Percentiles rank a stretch among this genome's conserved stretches.
These are phyloP conservation scores for Hemileccinum impolitum DNA, from an alignment of 768 basidiomycete species.

Conservation along the genomic window DNA sequence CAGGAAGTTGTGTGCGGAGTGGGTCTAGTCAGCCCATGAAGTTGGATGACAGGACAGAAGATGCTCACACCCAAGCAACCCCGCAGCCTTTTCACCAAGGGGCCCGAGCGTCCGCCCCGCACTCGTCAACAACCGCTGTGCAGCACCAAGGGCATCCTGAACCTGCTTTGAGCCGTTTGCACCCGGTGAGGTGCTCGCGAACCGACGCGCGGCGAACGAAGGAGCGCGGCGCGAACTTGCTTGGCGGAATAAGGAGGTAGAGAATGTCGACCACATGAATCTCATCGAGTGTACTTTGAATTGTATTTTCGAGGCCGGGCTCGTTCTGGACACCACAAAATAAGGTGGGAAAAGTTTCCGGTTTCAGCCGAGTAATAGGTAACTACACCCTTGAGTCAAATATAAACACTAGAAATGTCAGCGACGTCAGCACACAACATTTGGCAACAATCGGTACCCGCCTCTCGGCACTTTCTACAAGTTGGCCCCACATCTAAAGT, in stretches of 20 bases:
- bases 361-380: not conserved
- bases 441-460: no score
- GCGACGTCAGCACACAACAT: no score
- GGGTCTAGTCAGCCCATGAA: constrained; percentile 1
- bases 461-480: no score
- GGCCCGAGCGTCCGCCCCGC: constrained; percentile 48
- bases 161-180: constrained; percentile 59
- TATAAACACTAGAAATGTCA: no score
- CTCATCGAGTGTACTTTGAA: constrained; percentile 1
- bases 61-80: constrained; percentile 52
- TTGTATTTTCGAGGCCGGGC: not conserved
- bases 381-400: no score
- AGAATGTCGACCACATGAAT: constrained; percentile 25
- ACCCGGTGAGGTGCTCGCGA: constrained; percentile 40
- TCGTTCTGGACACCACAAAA: not conserved
- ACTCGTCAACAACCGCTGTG: constrained; percentile 53
- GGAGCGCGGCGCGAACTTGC: constrained; percentile 13
- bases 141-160: constrained; percentile 58
- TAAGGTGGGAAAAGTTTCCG: not conserved
- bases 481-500: no score
- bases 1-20: no score
- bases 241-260: constrained; percentile 25
- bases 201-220: constrained; percentile 31
- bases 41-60: not conserved
- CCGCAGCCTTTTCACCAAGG: constrained; percentile 51